phyloP scores from a whole-genome alignment of 192 early-diverging fungal species.

The Piromyces sp. region DNA sequence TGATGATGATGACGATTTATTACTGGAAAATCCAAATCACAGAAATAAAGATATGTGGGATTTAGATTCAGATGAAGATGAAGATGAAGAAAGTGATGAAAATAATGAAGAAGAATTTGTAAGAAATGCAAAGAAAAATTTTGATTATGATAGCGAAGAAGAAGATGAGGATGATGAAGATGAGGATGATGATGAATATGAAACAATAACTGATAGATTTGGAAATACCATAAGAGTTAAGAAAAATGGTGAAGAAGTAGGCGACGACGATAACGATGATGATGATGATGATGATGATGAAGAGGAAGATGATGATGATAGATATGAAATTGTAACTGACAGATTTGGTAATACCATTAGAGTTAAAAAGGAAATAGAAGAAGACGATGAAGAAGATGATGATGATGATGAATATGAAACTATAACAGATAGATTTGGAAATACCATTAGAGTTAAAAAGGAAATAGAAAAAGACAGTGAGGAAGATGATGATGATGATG shows the following conservation, averaged over 20 bases:
- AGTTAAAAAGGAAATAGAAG: not conserved
- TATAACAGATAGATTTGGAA: not conserved
- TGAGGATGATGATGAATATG: not conserved
- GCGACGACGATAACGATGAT: conserved; percentile 24
- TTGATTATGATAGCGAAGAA: not conserved
- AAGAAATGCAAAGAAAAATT: not conserved
- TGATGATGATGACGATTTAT: conserved; percentile 22
- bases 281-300: conserved; percentile 18
- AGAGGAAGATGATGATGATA: conserved; percentile 15
- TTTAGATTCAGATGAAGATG: conserved; percentile 5
- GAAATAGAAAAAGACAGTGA: conserved; percentile 22
- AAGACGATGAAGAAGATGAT: not conserved
- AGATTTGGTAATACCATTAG: not conserved
- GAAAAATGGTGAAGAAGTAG: conserved; percentile 25
- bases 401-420: not conserved
- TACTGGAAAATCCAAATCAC: conserved; percentile 31
- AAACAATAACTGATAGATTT: not conserved
- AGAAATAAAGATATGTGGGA: conserved; percentile 12
- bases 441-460: conserved; percentile 7
- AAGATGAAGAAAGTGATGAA: conserved; percentile 23
- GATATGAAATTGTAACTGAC: not conserved
- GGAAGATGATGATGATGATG: conserved; percentile 23
- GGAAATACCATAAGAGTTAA: conserved; percentile 1
- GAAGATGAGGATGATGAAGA: not conserved
- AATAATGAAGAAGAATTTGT: not conserved